These are phyloP conservation scores for Backusella parvicylindrica DNA, from an alignment of 192 early-diverging fungal genomes.

Conservation along the genomic window DNA sequence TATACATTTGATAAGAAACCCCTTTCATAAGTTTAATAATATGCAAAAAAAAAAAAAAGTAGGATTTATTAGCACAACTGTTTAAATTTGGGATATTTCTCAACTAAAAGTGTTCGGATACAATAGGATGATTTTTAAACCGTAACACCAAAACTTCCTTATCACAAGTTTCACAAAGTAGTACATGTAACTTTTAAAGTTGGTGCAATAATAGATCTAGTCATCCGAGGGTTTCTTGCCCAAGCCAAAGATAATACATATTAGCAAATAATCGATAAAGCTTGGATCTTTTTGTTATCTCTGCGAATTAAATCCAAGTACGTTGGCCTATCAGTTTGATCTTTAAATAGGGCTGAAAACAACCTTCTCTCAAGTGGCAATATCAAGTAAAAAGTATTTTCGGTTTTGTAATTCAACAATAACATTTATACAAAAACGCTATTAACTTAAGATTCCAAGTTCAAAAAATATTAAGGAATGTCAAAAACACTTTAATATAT, in stretches of 20 bases:
- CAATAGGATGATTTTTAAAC: background rate
- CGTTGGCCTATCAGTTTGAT: background rate
- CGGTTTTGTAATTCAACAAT: too few species aligned
- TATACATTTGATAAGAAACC: background rate
- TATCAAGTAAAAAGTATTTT: too few species aligned
- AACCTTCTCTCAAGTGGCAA: too few species aligned
- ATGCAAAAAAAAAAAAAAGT: background rate
- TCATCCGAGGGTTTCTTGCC: background rate
- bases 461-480: too few species aligned
- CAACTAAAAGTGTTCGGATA: background rate
- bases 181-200: background rate
- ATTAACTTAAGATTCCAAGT: too few species aligned
- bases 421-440: too few species aligned
- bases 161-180: background rate
- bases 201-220: background rate
- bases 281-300: background rate
- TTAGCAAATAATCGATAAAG: background rate
- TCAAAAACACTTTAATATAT: too few species aligned
- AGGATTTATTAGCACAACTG: too few species aligned
- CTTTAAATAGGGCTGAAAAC: background rate
- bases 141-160: background rate
- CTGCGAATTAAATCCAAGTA: background rate
- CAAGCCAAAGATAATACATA: background rate
- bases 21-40: background rate
- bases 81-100: background rate